Base-by-base conservation (phyloP, 352 stramenopile genomes). In the Sclerospora graminicola region DNA sequence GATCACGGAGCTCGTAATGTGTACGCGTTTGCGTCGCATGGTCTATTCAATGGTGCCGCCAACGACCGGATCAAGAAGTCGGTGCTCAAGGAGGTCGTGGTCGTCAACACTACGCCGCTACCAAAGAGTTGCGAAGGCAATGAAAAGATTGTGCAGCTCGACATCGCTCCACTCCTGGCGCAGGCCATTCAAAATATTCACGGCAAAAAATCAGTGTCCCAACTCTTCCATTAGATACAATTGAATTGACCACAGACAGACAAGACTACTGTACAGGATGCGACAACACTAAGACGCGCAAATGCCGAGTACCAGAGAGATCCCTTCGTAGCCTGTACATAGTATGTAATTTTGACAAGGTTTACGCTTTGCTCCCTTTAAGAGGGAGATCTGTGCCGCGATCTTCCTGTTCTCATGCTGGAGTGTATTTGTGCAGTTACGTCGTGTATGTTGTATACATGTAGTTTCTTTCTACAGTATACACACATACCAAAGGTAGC, bases 101-200 rank as follows among this genome's bases (percentile, higher is more conserved):
- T 94, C 40, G 81, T 92, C 33, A 94, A 94, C 74, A 94, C 83
- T 28, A 91, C 81, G 45, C 83, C 83, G 19, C 54, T 94, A 50
- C 72, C 76, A 2, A 72, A 80, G 51, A 88, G 72, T 58, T 88
- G 90, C 53, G 64, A 90, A 55, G 89, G 84, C 38, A 98, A 98
- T 69, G 87, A 97, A 28, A 98, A 98, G 73, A 96, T 99, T 32
- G 94, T 96, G 39, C 90, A 98, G 59, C 76, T 99, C 14, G 96
- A 96, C 56, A 97, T 99, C 19, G 96, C 94, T 19, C 96, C 95
- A 34, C 75, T 99, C 1, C 67, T 99, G 23, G 96, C 96, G 11
- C 90, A 99, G 59, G 95, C 96, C n/a, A 99, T 99, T 61, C 95
- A 97, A 70, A 98, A 98, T 71, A 99, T 99, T 66, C 96, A 99